Evolutionary conservation across 352 stramenopile genomes (phyloP).

Genomic region (Pythium dissotocum): DNA sequence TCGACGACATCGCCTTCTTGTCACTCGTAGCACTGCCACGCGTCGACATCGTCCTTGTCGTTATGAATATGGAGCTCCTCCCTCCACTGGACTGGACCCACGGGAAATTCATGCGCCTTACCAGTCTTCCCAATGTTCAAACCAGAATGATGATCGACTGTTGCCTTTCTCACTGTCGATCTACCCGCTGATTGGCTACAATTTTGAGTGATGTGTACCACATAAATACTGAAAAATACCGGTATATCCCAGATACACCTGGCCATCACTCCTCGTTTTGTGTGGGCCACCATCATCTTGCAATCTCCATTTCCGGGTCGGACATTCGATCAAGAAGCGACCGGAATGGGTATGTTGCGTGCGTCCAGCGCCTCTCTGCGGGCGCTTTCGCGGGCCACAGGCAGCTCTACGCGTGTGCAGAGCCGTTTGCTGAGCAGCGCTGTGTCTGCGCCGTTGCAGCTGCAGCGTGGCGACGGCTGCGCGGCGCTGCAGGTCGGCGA

Average conservation of each 20-base stretch:
- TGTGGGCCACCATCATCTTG: constrained; percentile 6
- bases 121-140: not conserved
- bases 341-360: constrained; percentile 17
- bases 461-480: constrained; percentile 56
- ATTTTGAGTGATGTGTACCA: not conserved
- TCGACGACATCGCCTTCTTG: constrained; percentile 1
- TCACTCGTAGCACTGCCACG: not conserved
- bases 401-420: not conserved
- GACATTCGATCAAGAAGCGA: not conserved
- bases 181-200: not conserved
- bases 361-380: constrained; percentile 9
- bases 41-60: not conserved
- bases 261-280: constrained; percentile 13
- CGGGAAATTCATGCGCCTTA: not conserved
- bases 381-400: not conserved
- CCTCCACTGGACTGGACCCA: not conserved
- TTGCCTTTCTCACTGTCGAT: not conserved
- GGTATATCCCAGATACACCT: not conserved
- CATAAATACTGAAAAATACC: constrained; percentile 5
- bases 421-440: constrained; percentile 8
- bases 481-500: constrained; percentile 57
- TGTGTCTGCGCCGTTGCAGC: not conserved
- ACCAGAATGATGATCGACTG: not conserved
- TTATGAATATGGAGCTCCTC: not conserved
- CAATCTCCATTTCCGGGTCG: constrained; percentile 5